phyloP scores from a whole-genome alignment of 2,329 filamentous ascomycete genomes.

The Ilyonectria robusta region DNA sequence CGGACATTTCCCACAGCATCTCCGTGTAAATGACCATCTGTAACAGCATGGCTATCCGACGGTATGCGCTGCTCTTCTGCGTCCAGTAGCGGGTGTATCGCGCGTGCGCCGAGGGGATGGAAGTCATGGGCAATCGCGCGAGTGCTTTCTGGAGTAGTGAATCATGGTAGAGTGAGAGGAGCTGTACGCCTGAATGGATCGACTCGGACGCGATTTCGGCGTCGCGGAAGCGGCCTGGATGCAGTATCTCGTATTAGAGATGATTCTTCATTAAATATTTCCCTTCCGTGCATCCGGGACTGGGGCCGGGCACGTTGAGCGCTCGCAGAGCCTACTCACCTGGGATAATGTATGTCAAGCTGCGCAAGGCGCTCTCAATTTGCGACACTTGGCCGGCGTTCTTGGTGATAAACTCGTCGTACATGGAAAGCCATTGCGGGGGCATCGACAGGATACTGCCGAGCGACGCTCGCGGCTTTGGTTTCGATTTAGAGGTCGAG shows the following conservation, averaged over 20 bases:
- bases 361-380: slow-evolving; percentile 93
- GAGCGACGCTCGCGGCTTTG: slow-evolving; percentile 43
- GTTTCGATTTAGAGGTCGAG: slow-evolving; percentile 38
- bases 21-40: slow-evolving; percentile 96
- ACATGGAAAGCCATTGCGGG: slow-evolving; percentile 77
- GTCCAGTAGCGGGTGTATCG: slow-evolving; percentile 79
- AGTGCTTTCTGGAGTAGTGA: slow-evolving; percentile 80
- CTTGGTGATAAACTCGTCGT: slow-evolving; percentile 93
- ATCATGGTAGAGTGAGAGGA: slow-evolving; percentile 95
- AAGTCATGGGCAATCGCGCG: slow-evolving; percentile 69
- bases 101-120: slow-evolving; percentile 70
- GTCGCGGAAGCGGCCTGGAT: slow-evolving; percentile 84
- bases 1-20: slow-evolving; percentile 96
- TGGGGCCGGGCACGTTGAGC: not conserved
- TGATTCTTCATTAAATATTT: not conserved
- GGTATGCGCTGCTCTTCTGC: slow-evolving; percentile 77
- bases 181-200: slow-evolving; percentile 88
- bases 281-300: not conserved
- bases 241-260: slow-evolving; percentile 23
- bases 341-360: slow-evolving; percentile 95
- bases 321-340: slow-evolving; percentile 62
- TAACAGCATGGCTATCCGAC: slow-evolving; percentile 83
- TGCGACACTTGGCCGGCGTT: slow-evolving; percentile 95
- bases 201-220: slow-evolving; percentile 96
- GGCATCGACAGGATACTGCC: slow-evolving; percentile 68